A percentile compares a stretch with the other conserved stretches of the same genome.
These are phyloP conservation scores for Phialophora tarda DNA, from an alignment of 2,329 filamentous ascomycete species.

Conservation along the genomic window DNA sequence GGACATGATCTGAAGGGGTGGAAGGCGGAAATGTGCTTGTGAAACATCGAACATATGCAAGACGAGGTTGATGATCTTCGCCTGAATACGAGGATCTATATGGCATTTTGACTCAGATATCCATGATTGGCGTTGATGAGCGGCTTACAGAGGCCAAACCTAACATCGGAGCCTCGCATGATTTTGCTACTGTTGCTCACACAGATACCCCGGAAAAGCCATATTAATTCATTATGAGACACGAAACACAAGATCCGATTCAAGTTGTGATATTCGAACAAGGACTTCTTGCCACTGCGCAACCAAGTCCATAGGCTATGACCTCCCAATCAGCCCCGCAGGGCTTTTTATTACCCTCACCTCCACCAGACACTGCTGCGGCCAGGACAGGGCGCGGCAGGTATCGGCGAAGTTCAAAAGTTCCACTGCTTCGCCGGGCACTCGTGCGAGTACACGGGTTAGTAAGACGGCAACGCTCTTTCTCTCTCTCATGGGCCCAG, in stretches of 20 bases:
- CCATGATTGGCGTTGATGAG: background rate
- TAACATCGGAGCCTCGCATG: constrained; percentile 16
- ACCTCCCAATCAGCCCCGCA: background rate
- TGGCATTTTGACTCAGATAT: constrained; percentile 13
- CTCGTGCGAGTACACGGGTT: background rate
- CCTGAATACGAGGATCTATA: constrained; percentile 23
- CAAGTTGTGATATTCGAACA: background rate
- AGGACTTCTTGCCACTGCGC: background rate
- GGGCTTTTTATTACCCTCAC: background rate
- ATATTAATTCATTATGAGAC: constrained; percentile 17
- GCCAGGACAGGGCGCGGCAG: background rate
- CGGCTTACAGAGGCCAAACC: constrained; percentile 2
- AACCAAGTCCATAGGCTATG: background rate
- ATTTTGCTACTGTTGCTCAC: constrained; percentile 3
- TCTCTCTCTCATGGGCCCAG: background rate
- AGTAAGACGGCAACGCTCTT: constrained; percentile 1
- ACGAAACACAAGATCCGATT: constrained; percentile 6
- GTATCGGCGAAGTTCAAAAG: background rate
- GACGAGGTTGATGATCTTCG: constrained; percentile 3
- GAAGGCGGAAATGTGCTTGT: background rate
- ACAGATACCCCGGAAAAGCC: constrained; percentile 19
- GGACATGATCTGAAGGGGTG: constrained; percentile 5
- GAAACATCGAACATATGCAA: constrained; percentile 6
- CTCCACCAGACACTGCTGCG: background rate
- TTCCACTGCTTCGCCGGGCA: background rate